Evolutionary conservation across 768 basidiomycete species (phyloP), one percentile per base, ranked within the genome.

Genomic region (Dioszegia hungarica): DNA sequence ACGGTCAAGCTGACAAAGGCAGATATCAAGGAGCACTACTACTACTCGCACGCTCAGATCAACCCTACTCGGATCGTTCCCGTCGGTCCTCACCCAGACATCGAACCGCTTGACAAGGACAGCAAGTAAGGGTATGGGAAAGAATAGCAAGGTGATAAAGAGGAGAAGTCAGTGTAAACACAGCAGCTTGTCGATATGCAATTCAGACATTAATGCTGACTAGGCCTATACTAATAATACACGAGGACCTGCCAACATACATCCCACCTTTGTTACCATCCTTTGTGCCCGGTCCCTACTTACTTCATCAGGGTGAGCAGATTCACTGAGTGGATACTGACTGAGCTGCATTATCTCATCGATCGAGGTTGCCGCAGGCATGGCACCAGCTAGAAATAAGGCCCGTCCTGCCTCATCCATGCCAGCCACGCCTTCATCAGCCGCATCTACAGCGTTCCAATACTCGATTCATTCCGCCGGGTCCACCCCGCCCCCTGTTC

Each of bases 61-160:
- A 92, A 93, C 75, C 86, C 86, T 5, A 82, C 83, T 5, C 82
- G 86, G 41, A 77, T 93, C 64, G 85, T 94, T 3, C 85, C 90
- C 2, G 76, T 81, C 5, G 90, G 90, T 0, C 90, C 90, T 0
- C 73, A 82, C 50, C 86, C 86, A 1, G 68, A 84, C 64, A 84
- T 94, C 47, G 79, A 82, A 63, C 83, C 87, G 27, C 67, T 78
- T 29, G 67, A 64, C 33, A 37, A 53, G 41, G 33, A 33, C 22
- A 46, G 17, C 15, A 59, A 40, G 46, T 41, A 49, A 25, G 40
- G 25, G 20, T 15, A 36, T 5, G 3, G 25, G 39, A 9, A 19
- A 19, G n/a, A 14, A 40, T 19, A 10, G 10, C 12, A 6, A 6
- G 39, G 8, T 40, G 8, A 19, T 8, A 24, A 8, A 19, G 19